Percentiles rank a stretch among this genome's conserved stretches.
Evolutionary conservation across 768 basidiomycete species (phyloP).

Genomic region (Leucocoprinus birnbaumii): DNA sequence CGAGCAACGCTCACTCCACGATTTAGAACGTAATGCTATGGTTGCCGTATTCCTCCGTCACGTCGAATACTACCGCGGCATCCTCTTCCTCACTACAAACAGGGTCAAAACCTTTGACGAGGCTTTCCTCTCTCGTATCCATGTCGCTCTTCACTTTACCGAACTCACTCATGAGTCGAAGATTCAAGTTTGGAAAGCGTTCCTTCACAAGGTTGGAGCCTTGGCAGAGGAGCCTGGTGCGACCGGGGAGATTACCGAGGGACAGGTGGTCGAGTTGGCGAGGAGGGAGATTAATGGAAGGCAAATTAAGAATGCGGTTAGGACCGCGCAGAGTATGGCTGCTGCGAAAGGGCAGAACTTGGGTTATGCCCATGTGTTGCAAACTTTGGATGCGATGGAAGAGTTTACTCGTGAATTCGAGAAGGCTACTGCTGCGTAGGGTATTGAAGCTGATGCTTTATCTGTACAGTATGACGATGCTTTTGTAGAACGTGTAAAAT

Average conservation of each 20-base stretch:
- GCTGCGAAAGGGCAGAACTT: slow-evolving; percentile 43
- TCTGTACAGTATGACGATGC: no score
- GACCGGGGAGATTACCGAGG: slow-evolving; percentile 27
- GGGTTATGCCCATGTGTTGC: slow-evolving; percentile 46
- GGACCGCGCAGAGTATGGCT: slow-evolving; percentile 63
- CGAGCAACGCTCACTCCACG: slow-evolving; percentile 62
- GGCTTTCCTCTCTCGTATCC: slow-evolving; percentile 66
- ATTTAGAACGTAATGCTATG: slow-evolving; percentile 68
- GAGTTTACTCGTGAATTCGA: slow-evolving; percentile 51
- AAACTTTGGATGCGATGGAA: slow-evolving; percentile 61
- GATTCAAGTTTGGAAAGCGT: slow-evolving; percentile 62
- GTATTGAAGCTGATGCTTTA: background rate
- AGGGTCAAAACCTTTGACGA: slow-evolving; percentile 61
- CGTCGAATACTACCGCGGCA: slow-evolving; percentile 55
- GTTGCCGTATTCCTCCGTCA: slow-evolving; percentile 66
- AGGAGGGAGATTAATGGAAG: slow-evolving; percentile 56
- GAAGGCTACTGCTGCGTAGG: slow-evolving; percentile 13
- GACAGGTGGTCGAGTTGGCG: slow-evolving; percentile 44
- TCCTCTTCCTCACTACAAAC: slow-evolving; percentile 57
- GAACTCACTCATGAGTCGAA: slow-evolving; percentile 52
- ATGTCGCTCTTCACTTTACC: slow-evolving; percentile 63
- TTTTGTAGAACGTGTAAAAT: no score
- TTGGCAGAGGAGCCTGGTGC: slow-evolving; percentile 17
- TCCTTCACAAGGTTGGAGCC: slow-evolving; percentile 45
- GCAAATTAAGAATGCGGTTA: slow-evolving; percentile 68